These are phyloP conservation scores for Kluyveromyces lactis DNA, from an alignment of 805 yeast genomes.

Conservation along the genomic window DNA sequence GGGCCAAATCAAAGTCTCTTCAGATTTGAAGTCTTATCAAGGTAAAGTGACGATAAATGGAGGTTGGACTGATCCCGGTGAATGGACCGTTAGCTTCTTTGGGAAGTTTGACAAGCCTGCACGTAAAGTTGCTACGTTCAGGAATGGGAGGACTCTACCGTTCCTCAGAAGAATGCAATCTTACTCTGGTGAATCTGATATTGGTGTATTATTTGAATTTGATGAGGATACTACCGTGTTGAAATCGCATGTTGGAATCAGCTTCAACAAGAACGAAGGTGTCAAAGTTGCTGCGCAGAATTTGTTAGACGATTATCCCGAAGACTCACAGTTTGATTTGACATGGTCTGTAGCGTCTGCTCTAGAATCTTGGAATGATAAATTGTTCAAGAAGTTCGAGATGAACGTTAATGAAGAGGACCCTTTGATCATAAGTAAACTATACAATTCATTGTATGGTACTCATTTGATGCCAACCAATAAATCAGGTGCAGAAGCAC, in stretches of 20 bases:
- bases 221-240: slow-evolving; percentile 4
- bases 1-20: slow-evolving; percentile 17
- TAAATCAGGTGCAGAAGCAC: slow-evolving; percentile 19
- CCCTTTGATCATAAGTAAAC: slow-evolving; percentile 6
- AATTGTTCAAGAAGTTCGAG: slow-evolving; percentile 23
- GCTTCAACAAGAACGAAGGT: slow-evolving; percentile 8
- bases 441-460: slow-evolving; percentile 27
- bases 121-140: slow-evolving; percentile 10
- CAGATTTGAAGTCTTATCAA: slow-evolving; percentile 14
- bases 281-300: slow-evolving; percentile 13
- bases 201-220: slow-evolving; percentile 24
- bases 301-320: background rate
- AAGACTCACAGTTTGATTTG: slow-evolving; percentile 3
- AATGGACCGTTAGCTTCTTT: slow-evolving; percentile 27
- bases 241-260: slow-evolving; percentile 10
- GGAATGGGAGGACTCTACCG: slow-evolving; percentile 2
- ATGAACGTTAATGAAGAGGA: slow-evolving; percentile 14
- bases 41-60: slow-evolving; percentile 24
- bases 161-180: slow-evolving; percentile 5
- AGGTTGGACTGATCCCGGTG: slow-evolving; percentile 28
- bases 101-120: slow-evolving; percentile 24
- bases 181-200: slow-evolving; percentile 11
- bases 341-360: slow-evolving; percentile 5
- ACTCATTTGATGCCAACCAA: slow-evolving; percentile 28
- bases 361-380: slow-evolving; percentile 11